These are phyloP conservation scores for Cystofilobasidium capitatum DNA, from an alignment of 768 basidiomycete genomes.

Conservation along the genomic window DNA sequence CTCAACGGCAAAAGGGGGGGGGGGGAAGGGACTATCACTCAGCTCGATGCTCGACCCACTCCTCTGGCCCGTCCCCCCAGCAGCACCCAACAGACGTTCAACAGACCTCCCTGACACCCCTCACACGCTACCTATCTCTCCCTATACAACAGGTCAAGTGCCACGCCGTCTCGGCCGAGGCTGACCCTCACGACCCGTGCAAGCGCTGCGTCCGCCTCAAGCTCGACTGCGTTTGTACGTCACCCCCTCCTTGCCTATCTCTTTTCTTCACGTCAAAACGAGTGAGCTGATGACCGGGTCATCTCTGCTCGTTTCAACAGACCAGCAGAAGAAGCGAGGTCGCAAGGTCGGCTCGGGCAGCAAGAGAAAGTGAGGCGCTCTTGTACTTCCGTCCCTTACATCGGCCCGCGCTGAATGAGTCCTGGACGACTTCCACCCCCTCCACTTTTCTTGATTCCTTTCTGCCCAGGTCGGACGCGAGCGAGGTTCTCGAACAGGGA, in stretches of 20 bases:
- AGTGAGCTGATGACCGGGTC: no score
- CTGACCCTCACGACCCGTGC: background rate
- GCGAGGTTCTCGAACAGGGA: background rate
- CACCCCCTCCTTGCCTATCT: no score
- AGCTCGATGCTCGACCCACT: no score
- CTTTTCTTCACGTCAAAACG: no score
- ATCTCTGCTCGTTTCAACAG: background rate
- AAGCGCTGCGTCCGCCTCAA: background rate
- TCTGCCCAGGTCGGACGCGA: background rate
- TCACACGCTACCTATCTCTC: no score
- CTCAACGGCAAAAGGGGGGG: no score
- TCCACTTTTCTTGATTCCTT: background rate
- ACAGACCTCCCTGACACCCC: no score
- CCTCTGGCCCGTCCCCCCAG: no score
- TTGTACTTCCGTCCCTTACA: background rate
- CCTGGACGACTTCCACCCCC: no score
- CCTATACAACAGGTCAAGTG: background rate
- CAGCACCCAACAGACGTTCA: no score
- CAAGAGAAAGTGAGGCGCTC: background rate
- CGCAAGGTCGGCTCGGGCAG: background rate
- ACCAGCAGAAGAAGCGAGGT: constrained; percentile 2
- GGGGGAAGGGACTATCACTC: no score
- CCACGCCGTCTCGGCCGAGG: background rate
- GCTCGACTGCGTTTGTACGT: background rate
- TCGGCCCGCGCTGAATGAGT: no score